These are phyloP conservation scores for Tylopilus balloui DNA, from an alignment of 768 basidiomycete genomes.

Conservation along the genomic window DNA sequence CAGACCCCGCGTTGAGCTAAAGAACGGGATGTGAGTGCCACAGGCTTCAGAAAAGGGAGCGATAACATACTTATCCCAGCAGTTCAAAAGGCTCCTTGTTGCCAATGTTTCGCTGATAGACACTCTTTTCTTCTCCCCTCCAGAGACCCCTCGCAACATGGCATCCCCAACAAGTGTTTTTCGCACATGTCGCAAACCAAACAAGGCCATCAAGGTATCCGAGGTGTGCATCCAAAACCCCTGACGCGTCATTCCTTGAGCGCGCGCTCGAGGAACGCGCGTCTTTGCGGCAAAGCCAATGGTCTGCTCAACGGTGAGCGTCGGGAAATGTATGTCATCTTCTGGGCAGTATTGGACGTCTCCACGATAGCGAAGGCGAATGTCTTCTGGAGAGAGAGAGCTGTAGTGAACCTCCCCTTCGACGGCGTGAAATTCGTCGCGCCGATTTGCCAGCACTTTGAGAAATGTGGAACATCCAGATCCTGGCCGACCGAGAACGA, in stretches of 20 bases:
- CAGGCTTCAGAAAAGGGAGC: constrained; percentile 14
- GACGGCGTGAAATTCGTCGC: constrained; percentile 38
- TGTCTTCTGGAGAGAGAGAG: constrained; percentile 42
- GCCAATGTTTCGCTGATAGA: constrained; percentile 71
- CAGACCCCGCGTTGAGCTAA: constrained; percentile 62
- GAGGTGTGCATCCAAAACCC: constrained; percentile 25
- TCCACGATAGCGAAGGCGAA: constrained; percentile 44
- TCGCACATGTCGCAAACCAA: constrained; percentile 70
- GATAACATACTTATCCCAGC: constrained; percentile 62
- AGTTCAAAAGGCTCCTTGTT: constrained; percentile 66
- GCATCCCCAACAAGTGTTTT: constrained; percentile 80
- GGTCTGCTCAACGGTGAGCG: constrained; percentile 45
- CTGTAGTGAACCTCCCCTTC: constrained; percentile 41
- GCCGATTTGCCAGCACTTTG: constrained; percentile 48
- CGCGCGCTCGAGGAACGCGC: constrained; percentile 40
- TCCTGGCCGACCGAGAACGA: constrained; percentile 81
- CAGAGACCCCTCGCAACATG: constrained; percentile 65
- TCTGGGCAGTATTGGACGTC: constrained; percentile 41
- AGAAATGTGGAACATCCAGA: constrained; percentile 51
- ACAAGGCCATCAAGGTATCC: constrained; percentile 59
- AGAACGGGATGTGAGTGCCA: constrained; percentile 47
- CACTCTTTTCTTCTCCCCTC: constrained; percentile 81
- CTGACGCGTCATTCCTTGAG: constrained; percentile 19
- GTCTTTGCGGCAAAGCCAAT: constrained; percentile 50
- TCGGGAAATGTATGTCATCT: constrained; percentile 14